Evolutionary conservation across 164 flowering plant genomes (phyloP).

Genomic region (Echeveria elegans): DNA sequence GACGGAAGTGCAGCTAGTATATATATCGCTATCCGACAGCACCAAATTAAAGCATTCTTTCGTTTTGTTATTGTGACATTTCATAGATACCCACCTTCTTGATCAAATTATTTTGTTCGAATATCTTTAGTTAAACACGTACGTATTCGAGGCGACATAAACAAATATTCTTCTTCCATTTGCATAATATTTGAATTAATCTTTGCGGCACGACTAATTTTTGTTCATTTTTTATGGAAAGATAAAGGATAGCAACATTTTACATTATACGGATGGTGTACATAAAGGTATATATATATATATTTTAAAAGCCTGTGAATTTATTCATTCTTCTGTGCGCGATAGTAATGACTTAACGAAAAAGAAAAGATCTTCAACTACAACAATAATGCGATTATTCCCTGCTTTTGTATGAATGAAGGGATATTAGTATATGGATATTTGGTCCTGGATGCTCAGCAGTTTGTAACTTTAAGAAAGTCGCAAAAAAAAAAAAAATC

Average conservation of each 20-base stretch:
- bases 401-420: background rate
- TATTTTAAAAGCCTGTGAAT: background rate
- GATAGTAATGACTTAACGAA: background rate
- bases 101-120: background rate
- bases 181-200: constrained; percentile 4
- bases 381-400: background rate
- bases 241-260: constrained; percentile 20
- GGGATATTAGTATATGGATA: constrained; percentile 1
- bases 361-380: background rate
- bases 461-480: constrained; percentile 7
- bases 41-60: constrained; percentile 8
- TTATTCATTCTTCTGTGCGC: constrained; percentile 7
- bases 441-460: constrained; percentile 13
- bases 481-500: background rate
- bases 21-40: constrained; percentile 6
- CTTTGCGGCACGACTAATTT: too few species aligned
- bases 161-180: constrained; percentile 28
- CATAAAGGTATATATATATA: background rate
- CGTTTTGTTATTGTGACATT: background rate
- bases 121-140: background rate
- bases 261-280: background rate
- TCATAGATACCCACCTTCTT: constrained; percentile 16
- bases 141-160: constrained; percentile 9
- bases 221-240: constrained; percentile 30
- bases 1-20: too few species aligned